A percentile compares a stretch with the other conserved stretches of the same genome.
Conservation (phyloP, 2,329 filamentous ascomycete genomes). For the Neobulgaria alba region DNA sequence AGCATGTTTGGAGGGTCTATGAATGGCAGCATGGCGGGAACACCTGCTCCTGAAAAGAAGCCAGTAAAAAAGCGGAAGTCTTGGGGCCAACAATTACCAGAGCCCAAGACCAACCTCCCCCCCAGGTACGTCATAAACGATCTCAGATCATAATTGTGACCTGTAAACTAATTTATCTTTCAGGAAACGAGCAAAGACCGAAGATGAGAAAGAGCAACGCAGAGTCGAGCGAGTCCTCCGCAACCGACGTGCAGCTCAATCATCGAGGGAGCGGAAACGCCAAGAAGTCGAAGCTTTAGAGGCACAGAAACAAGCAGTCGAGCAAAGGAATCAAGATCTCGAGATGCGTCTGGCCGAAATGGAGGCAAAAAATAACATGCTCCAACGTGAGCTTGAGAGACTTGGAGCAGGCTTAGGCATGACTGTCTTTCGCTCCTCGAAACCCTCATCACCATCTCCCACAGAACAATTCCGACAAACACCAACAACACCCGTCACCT, state of each 20-base stretch:
- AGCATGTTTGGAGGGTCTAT: constrained; percentile 25
- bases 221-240: constrained; percentile 94
- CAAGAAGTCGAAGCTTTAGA: constrained; percentile 78
- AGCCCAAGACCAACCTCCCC: constrained; percentile 92
- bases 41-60: constrained; percentile 52
- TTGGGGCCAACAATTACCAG: constrained; percentile 94
- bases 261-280: constrained; percentile 62
- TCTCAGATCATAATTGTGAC: neutral
- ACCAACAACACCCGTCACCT: constrained; percentile 37
- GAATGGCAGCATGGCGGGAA: constrained; percentile 20
- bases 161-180: constrained; percentile 14
- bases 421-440: constrained; percentile 34
- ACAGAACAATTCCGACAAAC: constrained; percentile 27
- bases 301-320: constrained; percentile 53
- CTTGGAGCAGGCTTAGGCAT: constrained; percentile 18
- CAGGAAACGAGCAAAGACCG: constrained; percentile 95
- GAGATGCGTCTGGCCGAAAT: constrained; percentile 45
- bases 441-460: constrained; percentile 36
- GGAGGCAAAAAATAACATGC: constrained; percentile 22
- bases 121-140: constrained; percentile 56
- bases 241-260: constrained; percentile 92
- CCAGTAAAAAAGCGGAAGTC: constrained; percentile 90
- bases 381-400: constrained; percentile 21
- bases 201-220: constrained; percentile 97
- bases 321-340: constrained; percentile 64